phyloP scores from a whole-genome alignment of 78 protist genomes.

The Dictyostelium citrinum region DNA sequence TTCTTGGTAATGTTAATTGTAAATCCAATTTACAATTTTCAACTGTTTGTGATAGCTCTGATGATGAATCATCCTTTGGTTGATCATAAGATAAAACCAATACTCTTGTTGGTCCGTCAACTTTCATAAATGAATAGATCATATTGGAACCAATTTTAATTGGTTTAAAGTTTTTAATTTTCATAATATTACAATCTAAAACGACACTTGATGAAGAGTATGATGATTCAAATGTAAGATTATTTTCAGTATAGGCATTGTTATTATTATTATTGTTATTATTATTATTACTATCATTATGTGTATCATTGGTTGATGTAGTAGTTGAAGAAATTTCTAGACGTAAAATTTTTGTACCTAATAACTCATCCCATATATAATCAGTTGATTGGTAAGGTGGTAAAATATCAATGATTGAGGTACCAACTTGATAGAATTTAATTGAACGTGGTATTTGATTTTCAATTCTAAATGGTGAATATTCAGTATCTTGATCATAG shows the following conservation, averaged over 20 bases:
- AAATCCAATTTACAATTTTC: conserved; percentile 32
- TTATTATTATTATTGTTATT: too few relatives aligned
- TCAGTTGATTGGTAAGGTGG: conserved; percentile 3
- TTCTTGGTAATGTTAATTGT: conserved; percentile 35
- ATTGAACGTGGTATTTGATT: conserved; percentile 55
- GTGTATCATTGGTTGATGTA: neutral
- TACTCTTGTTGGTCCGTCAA: conserved; percentile 77
- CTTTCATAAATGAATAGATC: conserved; percentile 32
- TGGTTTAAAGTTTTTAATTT: conserved; percentile 59
- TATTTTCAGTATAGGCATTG: neutral
- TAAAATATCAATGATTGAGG: conserved; percentile 1
- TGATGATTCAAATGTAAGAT: neutral
- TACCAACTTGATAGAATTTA: conserved; percentile 28
- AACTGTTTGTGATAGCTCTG: neutral
- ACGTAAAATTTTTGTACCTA: neutral
- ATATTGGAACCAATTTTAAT: conserved; percentile 32
- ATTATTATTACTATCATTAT: neutral
- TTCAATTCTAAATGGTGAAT: conserved; percentile 73
- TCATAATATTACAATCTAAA: conserved; percentile 49
- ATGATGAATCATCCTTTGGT: neutral
- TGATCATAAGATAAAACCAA: conserved; percentile 22
- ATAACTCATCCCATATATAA: conserved; percentile 58
- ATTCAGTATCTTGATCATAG: neutral
- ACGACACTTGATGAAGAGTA: neutral
- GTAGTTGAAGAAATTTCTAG: neutral